These are phyloP conservation scores for Candida dendrica DNA, from an alignment of 805 yeast genomes.

Conservation along the genomic window DNA sequence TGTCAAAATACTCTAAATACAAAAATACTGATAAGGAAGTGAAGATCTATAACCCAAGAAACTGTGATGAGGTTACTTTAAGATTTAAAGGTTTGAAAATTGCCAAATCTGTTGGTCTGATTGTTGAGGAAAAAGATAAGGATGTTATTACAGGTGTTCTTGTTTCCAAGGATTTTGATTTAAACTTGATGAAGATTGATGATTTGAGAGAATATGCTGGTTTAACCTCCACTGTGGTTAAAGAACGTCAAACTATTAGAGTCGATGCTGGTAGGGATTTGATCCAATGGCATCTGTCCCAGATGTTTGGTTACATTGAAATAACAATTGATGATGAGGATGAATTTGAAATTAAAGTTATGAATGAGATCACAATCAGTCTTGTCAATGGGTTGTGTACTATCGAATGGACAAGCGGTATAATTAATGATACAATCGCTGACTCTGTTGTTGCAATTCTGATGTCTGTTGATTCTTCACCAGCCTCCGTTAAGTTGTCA, in stretches of 20 bases:
- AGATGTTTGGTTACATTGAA: conserved; percentile 87
- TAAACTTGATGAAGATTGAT: conserved; percentile 73
- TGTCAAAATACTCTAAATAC: conserved; percentile 75
- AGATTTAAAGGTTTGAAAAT: conserved; percentile 77
- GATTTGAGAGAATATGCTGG: conserved; percentile 88
- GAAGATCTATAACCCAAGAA: conserved; percentile 85
- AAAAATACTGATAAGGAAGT: conserved; percentile 87
- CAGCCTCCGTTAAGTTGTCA: conserved; percentile 87
- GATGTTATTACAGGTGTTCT: conserved; percentile 70
- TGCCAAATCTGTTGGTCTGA: conserved; percentile 66
- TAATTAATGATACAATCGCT: conserved; percentile 87
- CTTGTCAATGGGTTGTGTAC: conserved; percentile 44
- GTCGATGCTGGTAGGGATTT: conserved; percentile 78
- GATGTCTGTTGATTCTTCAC: conserved; percentile 87
- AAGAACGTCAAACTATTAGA: conserved; percentile 71
- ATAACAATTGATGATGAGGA: conserved; percentile 49
- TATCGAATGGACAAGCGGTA: conserved; percentile 86
- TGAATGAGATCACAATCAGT: conserved; percentile 54
- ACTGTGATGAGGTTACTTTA: conserved; percentile 72
- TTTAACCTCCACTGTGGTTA: conserved; percentile 74
- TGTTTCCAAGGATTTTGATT: conserved; percentile 85
- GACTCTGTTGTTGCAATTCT: conserved; percentile 88
- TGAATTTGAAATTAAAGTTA: conserved; percentile 45
- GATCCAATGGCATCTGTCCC: conserved; percentile 83
- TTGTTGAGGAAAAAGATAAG: conserved; percentile 41